Evolutionary conservation across 495 filamentous ascomycete genomes (phyloP).

Genomic region (Xylaria palmicola): DNA sequence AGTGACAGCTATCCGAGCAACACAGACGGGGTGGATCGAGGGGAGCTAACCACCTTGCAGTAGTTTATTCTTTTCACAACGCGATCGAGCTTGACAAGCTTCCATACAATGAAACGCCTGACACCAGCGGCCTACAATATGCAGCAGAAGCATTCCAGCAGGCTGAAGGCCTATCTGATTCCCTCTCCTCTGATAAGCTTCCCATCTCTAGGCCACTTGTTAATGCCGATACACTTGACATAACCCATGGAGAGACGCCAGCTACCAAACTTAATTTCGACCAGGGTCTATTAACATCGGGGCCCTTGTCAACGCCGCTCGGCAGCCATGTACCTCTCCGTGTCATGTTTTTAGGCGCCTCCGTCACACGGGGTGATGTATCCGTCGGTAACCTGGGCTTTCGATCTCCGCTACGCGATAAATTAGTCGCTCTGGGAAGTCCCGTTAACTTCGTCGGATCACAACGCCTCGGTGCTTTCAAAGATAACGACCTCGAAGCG

Average conservation of each 20-base stretch:
- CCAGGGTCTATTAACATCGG: background rate
- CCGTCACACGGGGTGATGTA: constrained; percentile 50
- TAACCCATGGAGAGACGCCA: too few species aligned
- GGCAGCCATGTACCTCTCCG: constrained; percentile 29
- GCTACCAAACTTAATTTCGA: too few species aligned
- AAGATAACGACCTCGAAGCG: constrained; percentile 33
- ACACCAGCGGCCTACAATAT: background rate
- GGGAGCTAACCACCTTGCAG: background rate
- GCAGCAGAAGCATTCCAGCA: background rate
- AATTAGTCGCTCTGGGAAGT: constrained; percentile 23
- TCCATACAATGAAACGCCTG: background rate
- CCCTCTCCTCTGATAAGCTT: background rate
- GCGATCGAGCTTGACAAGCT: background rate
- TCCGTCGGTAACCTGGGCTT: constrained; percentile 52
- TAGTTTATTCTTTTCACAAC: background rate
- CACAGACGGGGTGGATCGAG: too few species aligned
- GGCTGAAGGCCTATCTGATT: background rate
- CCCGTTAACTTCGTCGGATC: constrained; percentile 30
- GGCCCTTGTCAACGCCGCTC: background rate
- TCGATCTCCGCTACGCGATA: constrained; percentile 37
- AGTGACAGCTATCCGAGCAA: background rate
- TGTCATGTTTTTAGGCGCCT: constrained; percentile 54
- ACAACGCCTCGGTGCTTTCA: constrained; percentile 27
- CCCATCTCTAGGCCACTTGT: background rate
- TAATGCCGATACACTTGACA: background rate